These are phyloP conservation scores for Botrytis fragariae DNA, from an alignment of 2,329 filamentous ascomycete genomes.

Conservation along the genomic window DNA sequence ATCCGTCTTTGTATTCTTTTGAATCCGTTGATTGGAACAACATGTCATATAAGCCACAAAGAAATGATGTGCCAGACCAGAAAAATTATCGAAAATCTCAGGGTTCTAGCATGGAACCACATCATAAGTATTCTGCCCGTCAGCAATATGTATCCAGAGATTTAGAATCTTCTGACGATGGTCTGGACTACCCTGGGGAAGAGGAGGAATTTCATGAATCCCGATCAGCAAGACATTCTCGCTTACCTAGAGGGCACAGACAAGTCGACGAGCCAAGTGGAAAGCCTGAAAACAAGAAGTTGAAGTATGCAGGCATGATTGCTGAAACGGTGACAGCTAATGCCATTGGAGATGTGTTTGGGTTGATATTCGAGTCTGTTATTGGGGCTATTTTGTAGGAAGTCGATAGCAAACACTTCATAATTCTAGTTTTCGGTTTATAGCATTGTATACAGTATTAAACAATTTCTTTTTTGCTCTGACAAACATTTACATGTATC, in stretches of 20 bases:
- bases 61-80: neutral
- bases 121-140: neutral
- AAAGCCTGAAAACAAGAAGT: neutral
- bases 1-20: neutral
- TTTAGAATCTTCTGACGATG: neutral
- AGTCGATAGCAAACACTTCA: neutral
- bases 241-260: neutral
- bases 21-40: neutral
- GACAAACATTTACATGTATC: neutral
- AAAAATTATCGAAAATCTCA: neutral
- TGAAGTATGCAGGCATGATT: neutral
- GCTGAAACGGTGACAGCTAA: conserved; percentile 9
- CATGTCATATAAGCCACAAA: neutral
- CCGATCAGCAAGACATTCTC: neutral
- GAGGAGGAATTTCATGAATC: neutral
- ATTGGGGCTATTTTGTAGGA: conserved; percentile 8
- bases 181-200: neutral
- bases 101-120: neutral
- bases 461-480: neutral
- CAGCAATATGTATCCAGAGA: neutral
- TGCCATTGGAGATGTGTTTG: neutral
- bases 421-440: neutral
- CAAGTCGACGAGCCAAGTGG: neutral
- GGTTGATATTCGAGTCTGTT: conserved; percentile 1
- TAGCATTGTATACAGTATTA: neutral